Evolutionary conservation across 352 stramenopile genomes (phyloP), one percentile per base, ranked within the genome.

Genomic region (Phytopythium boreale): DNA sequence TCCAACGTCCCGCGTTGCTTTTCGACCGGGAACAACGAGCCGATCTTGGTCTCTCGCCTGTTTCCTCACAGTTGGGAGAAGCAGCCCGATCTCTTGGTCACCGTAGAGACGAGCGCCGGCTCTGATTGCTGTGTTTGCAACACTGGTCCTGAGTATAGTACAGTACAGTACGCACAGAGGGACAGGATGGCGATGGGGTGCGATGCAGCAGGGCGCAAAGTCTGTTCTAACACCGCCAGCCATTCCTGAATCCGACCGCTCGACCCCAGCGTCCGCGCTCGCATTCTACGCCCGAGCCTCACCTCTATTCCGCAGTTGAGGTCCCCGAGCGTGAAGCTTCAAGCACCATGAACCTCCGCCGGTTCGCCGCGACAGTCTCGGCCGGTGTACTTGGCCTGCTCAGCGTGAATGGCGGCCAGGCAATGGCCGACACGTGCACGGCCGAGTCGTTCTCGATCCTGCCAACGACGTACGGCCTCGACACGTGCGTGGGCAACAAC

Each of bases 401-500:
- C 6, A 57, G 59, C 14, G 62, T 44, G 2, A 20, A 29, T 19
- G 36, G 27, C 14, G 56, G 51, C 15, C 20, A 10, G 12, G 41
- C 55, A 17, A 6, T 14, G 57, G 66, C 72, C 47, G 56, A 71
- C 22, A 55, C 55, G 24, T 80, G 72, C 67, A 74, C 62, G 6
- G 61, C 62, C 0, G 63, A 81, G 61, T 62, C 17, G 68, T 80
- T 73, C 58, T 75, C 58, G 63, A 55, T 49, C 11, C 57, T 87
- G 5, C 75, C 78, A 4, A 63, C 68, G 0, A 68, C 59, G 47
- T 81, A 76, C 57, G 78, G 75, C 2, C 53, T 87, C 58, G 80
- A 84, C 61, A 76, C 63, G 59, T 87, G 78, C 56, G 59, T 84
- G 11, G 74, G 76, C 29, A 87, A 84, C 67, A 84, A 87, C 49